Evolutionary conservation across 352 stramenopile species (phyloP).

Genomic region (Phytophthora rubi): DNA sequence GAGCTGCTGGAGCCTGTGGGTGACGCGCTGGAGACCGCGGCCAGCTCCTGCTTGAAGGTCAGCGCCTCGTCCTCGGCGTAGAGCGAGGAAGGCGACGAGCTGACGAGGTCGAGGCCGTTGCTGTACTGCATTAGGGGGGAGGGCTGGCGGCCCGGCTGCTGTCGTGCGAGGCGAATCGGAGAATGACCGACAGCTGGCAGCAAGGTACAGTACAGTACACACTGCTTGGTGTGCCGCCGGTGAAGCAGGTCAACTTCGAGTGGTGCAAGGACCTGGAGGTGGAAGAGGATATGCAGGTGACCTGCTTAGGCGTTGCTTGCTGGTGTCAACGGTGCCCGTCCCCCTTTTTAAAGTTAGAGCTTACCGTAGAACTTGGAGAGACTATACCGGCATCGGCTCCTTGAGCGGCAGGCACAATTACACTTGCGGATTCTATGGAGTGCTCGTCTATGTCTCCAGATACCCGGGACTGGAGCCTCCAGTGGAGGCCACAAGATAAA

Average conservation of each 20-base stretch:
- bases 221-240: slow-evolving; percentile 15
- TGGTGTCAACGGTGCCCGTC: slow-evolving; percentile 25
- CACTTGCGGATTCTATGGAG: slow-evolving; percentile 9
- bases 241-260: slow-evolving; percentile 5
- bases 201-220: no score
- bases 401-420: neutral
- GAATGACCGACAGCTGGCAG: slow-evolving; percentile 15
- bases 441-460: slow-evolving; percentile 8
- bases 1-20: slow-evolving; percentile 18
- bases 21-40: slow-evolving; percentile 26
- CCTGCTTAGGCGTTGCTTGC: slow-evolving; percentile 31
- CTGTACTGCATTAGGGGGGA: slow-evolving; percentile 29
- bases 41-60: slow-evolving; percentile 38
- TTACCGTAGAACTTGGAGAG: neutral
- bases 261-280: slow-evolving; percentile 11
- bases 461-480: neutral
- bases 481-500: slow-evolving; percentile 29
- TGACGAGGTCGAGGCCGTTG: slow-evolving; percentile 23
- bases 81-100: slow-evolving; percentile 30
- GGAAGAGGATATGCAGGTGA: slow-evolving; percentile 13
- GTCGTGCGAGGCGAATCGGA: slow-evolving; percentile 20
- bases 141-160: neutral
- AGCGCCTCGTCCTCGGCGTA: slow-evolving; percentile 31
- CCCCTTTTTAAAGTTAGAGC: slow-evolving; percentile 3
- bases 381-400: neutral